A percentile compares a stretch with the other conserved stretches of the same genome.
These are phyloP conservation scores for Suhomyces anneliseae DNA, from an alignment of 1,139 yeast genomes.

Conservation along the genomic window DNA sequence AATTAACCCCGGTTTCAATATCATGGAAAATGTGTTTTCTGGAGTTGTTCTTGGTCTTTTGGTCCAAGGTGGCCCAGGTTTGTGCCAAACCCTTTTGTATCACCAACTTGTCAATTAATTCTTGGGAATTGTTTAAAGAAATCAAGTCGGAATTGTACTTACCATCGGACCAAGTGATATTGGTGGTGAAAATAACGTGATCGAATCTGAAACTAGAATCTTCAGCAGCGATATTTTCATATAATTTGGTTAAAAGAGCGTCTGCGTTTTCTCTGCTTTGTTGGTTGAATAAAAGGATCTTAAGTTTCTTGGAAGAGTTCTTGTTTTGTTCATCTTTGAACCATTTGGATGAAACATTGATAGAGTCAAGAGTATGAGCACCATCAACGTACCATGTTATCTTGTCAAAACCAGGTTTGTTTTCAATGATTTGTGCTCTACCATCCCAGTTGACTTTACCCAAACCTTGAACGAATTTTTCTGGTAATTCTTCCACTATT, in stretches of 20 bases:
- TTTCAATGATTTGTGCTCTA: conserved; percentile 73
- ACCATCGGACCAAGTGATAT: conserved; percentile 88
- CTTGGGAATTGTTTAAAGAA: conserved; percentile 78
- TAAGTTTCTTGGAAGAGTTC: conserved; percentile 18
- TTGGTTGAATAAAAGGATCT: conserved; percentile 80
- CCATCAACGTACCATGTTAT: conserved; percentile 88
- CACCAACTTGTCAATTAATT: conserved; percentile 65
- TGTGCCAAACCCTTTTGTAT: conserved; percentile 79
- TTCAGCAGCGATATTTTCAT: conserved; percentile 32
- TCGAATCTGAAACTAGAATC: conserved; percentile 50
- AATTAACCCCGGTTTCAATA: conserved; percentile 72
- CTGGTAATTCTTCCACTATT: conserved; percentile 45
- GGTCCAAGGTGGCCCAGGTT: conserved; percentile 63
- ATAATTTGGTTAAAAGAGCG: conserved; percentile 56
- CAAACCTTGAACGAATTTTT: conserved; percentile 62
- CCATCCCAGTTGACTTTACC: conserved; percentile 86
- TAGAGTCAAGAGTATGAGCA: conserved; percentile 90
- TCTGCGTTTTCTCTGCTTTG: conserved; percentile 84
- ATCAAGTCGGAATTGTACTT: conserved; percentile 78
- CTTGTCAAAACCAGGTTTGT: conserved; percentile 39
- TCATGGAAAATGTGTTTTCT: conserved; percentile 62
- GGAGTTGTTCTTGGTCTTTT: conserved; percentile 26
- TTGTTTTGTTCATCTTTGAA: conserved; percentile 38
- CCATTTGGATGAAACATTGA: conserved; percentile 81
- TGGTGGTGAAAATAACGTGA: conserved; percentile 83